These are phyloP conservation scores for Xylariaceae sp. DNA, from an alignment of 2,329 filamentous ascomycete genomes.

Conservation along the genomic window DNA sequence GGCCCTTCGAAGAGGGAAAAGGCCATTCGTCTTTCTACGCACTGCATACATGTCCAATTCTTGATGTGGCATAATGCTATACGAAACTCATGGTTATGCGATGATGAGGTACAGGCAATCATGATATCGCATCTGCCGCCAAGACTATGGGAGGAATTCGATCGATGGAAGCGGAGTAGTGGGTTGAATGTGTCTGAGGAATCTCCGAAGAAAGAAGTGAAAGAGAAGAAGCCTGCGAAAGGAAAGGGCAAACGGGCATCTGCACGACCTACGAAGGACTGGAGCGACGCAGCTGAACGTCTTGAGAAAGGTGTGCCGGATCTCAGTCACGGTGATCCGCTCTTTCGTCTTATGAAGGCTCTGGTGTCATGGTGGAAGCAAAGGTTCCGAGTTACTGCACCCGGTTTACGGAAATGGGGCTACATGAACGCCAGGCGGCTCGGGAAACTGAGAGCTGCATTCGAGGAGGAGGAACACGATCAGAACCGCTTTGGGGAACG, in stretches of 20 bases:
- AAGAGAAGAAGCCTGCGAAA: conserved; percentile 39
- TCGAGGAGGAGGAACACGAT: conserved; percentile 61
- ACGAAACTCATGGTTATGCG: conserved; percentile 80
- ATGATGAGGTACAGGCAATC: conserved; percentile 70
- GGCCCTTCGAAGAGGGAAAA: conserved; percentile 83
- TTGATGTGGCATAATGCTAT: conserved; percentile 88
- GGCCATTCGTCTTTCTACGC: conserved; percentile 72
- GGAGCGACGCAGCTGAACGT: conserved; percentile 66
- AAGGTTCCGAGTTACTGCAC: conserved; percentile 71
- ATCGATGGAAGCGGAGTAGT: conserved; percentile 69
- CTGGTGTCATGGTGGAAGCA: conserved; percentile 88
- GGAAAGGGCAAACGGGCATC: conserved; percentile 27
- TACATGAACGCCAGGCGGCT: conserved; percentile 78
- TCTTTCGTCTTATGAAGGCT: conserved; percentile 71
- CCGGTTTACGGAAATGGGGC: conserved; percentile 82
- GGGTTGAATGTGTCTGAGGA: conserved; percentile 52
- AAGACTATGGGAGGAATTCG: conserved; percentile 67
- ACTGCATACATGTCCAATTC: conserved; percentile 84
- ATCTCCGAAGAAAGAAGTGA: conserved; percentile 29
- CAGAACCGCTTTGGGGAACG: conserved; percentile 71
- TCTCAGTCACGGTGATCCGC: conserved; percentile 78
- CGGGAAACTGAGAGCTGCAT: conserved; percentile 70
- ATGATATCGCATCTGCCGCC: conserved; percentile 71
- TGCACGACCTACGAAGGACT: conserved; percentile 55
- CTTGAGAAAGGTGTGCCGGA: conserved; percentile 70